A percentile compares a stretch with the other conserved stretches of the same genome.
These are phyloP conservation scores for Coemansia sp. DNA, from an alignment of 192 early-diverging fungal species.

Conservation along the genomic window DNA sequence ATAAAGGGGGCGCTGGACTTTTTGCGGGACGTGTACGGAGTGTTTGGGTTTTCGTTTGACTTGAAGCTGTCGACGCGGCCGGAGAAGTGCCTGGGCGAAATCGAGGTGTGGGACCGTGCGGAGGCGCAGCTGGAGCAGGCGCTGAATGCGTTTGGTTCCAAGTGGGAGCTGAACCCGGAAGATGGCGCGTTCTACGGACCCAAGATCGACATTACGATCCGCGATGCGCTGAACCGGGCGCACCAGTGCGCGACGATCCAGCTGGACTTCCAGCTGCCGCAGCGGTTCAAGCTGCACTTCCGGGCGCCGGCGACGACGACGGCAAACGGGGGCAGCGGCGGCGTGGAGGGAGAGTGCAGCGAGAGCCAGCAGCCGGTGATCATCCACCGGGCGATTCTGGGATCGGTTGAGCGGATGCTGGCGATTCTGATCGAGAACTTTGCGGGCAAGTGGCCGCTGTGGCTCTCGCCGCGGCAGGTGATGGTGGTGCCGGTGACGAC, in stretches of 20 bases:
- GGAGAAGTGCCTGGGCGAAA: conserved; percentile 88
- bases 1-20: conserved; percentile 85
- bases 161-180: conserved; percentile 87
- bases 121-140: conserved; percentile 76
- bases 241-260: conserved; percentile 98
- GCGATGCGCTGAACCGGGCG: conserved; percentile 84
- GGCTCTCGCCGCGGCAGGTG: conserved; percentile 93
- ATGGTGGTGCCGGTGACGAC: conserved; percentile 83
- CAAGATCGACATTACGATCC: conserved; percentile 97
- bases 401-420: conserved; percentile 93
- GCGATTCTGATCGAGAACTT: conserved; percentile 95
- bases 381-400: conserved; percentile 96
- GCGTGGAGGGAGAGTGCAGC: conserved; percentile 46
- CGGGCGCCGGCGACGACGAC: conserved; percentile 59
- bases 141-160: conserved; percentile 71
- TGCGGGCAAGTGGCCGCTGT: conserved; percentile 97
- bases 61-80: conserved; percentile 94
- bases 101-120: conserved; percentile 88
- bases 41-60: conserved; percentile 92
- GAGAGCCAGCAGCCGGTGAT: conserved; percentile 85
- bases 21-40: conserved; percentile 81
- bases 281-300: conserved; percentile 89
- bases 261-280: conserved; percentile 96
- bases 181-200: conserved; percentile 99
- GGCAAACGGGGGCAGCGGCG: conserved; percentile 15